phyloP scores from a whole-genome alignment of 192 early-diverging fungal genomes.

The Rhizoclosmatium globosum region DNA sequence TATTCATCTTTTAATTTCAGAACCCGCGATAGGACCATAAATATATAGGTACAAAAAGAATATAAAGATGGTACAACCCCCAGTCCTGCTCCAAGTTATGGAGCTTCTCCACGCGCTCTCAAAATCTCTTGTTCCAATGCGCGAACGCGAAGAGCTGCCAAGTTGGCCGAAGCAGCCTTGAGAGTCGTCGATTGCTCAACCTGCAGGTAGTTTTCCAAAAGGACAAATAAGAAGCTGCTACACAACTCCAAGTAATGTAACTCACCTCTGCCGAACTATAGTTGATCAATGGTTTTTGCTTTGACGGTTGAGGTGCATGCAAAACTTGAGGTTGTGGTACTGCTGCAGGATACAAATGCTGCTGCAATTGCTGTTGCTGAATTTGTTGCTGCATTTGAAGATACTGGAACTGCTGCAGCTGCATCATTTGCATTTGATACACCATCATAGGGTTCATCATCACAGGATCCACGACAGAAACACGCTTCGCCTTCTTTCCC shows the following conservation, averaged over 20 bases:
- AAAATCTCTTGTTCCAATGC: not conserved
- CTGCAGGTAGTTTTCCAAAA: not conserved
- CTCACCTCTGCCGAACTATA: not conserved
- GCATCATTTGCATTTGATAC: slow-evolving; percentile 18
- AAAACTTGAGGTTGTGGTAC: not conserved
- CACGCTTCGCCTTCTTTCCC: no score
- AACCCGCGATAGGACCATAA: no score
- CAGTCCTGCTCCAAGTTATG: no score
- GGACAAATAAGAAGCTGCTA: not conserved
- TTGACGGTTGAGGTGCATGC: not conserved
- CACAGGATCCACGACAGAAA: not conserved
- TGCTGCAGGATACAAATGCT: not conserved
- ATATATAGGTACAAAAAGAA: no score
- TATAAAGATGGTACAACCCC: no score
- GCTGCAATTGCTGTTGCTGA: not conserved
- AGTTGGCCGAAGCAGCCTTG: not conserved
- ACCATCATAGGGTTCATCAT: not conserved
- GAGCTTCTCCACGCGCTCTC: not conserved
- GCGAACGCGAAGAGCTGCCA: not conserved
- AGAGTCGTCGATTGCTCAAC: not conserved
- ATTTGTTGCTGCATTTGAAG: not conserved
- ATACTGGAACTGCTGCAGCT: not conserved
- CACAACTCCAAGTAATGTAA: not conserved
- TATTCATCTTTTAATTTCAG: no score
- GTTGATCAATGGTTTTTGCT: not conserved